phyloP scores from a whole-genome alignment of 148 eudicot species.

The Silene conica region DNA sequence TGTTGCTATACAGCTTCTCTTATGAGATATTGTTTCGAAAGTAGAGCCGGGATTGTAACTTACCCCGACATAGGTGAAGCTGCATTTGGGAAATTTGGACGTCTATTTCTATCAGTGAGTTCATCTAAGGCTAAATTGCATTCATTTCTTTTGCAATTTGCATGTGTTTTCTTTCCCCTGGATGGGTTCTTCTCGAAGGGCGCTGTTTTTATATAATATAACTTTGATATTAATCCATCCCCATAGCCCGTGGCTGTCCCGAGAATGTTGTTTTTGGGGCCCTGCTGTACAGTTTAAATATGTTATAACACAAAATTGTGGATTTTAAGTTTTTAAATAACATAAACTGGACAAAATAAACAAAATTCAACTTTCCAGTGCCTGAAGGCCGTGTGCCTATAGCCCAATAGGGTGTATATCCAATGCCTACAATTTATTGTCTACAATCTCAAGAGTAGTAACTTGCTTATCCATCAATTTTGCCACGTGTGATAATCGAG shows the following conservation, averaged over 20 bases:
- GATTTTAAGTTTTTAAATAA: too few relatives aligned
- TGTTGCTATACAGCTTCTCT: conserved; percentile 86
- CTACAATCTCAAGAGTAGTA: not conserved
- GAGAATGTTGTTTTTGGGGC: too few relatives aligned
- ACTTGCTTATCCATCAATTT: not conserved
- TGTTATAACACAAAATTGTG: too few relatives aligned
- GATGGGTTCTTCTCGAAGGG: too few relatives aligned
- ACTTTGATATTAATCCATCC: too few relatives aligned
- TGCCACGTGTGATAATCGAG: not conserved
- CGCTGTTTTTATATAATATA: too few relatives aligned
- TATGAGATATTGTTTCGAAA: conserved; percentile 83
- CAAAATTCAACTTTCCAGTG: too few relatives aligned
- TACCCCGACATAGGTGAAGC: conserved; percentile 97
- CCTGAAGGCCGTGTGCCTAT: too few relatives aligned
- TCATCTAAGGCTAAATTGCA: not conserved
- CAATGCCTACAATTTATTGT: not conserved
- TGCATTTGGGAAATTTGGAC: conserved; percentile 90
- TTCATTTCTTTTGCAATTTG: not conserved
- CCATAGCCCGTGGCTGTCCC: too few relatives aligned
- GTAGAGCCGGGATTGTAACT: conserved; percentile 55
- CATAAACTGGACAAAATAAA: too few relatives aligned
- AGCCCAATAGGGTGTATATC: not conserved
- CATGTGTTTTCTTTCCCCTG: not conserved
- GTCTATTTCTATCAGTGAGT: conserved; percentile 80
- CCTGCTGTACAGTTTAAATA: too few relatives aligned